These are phyloP conservation scores for Umbelopsis ramanniana DNA, from an alignment of 192 early-diverging fungal species.

Conservation along the genomic window DNA sequence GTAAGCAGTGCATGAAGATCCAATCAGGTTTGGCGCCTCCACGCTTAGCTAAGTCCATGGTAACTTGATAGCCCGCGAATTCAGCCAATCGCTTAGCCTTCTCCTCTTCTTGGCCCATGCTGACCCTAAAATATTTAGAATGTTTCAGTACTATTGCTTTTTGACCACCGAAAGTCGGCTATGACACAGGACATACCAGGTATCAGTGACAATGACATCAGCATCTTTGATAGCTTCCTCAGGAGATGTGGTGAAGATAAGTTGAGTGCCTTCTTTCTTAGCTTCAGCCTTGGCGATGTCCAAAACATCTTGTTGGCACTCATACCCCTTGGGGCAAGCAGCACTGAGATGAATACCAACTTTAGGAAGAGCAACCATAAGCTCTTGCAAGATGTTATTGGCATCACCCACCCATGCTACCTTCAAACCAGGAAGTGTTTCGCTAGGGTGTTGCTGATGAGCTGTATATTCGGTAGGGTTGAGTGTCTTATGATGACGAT, in stretches of 20 bases:
- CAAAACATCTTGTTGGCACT: constrained; percentile 70
- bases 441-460: constrained; percentile 52
- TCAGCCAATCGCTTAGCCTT: constrained; percentile 79
- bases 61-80: constrained; percentile 90
- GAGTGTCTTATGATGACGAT: constrained; percentile 46
- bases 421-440: constrained; percentile 68
- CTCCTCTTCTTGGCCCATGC: constrained; percentile 97
- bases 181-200: constrained; percentile 77
- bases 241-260: constrained; percentile 70
- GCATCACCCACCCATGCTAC: constrained; percentile 99
- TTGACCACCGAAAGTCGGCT: neutral
- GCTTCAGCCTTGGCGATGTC: constrained; percentile 71
- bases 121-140: constrained; percentile 59
- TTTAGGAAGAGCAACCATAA: constrained; percentile 89
- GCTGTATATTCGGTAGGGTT: constrained; percentile 44
- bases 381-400: constrained; percentile 96
- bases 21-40: constrained; percentile 86
- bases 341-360: constrained; percentile 81
- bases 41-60: constrained; percentile 76
- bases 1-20: constrained; percentile 99
- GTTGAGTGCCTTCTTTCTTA: constrained; percentile 46
- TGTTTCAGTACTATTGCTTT: neutral
- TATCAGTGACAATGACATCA: constrained; percentile 96
- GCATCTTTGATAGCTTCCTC: constrained; percentile 77
- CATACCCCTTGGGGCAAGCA: constrained; percentile 87